phyloP scores from a whole-genome alignment of 23 red algal species.

The Gracilaria gracilis region DNA sequence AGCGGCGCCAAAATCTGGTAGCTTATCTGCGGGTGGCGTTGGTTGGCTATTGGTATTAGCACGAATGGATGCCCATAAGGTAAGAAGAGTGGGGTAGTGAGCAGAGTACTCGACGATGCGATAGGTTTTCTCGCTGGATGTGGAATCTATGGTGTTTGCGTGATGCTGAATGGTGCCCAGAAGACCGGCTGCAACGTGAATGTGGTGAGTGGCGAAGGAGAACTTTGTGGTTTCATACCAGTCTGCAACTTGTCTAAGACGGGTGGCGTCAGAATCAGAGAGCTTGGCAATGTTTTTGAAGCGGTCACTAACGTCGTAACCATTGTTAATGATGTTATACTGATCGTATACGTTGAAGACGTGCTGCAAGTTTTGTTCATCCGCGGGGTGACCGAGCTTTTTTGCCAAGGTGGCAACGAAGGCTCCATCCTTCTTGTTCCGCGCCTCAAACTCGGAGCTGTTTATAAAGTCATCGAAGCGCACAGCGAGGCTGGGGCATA shows the following conservation, averaged over 20 bases:
- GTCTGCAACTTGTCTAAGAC: conserved; percentile 40
- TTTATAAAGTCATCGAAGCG: conserved; percentile 32
- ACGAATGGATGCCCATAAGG: conserved; percentile 48
- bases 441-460: conserved; percentile 21
- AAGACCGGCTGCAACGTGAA: conserved; percentile 63
- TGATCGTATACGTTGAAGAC: conserved; percentile 74
- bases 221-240: conserved; percentile 74
- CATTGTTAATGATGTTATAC: conserved; percentile 40
- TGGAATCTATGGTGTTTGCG: conserved; percentile 1
- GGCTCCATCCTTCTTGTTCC: conserved; percentile 30
- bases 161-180: conserved; percentile 11
- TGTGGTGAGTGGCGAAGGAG: conserved; percentile 18
- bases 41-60: background rate
- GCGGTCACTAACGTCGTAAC: background rate
- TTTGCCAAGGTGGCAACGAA: conserved; percentile 33
- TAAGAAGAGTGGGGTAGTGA: conserved; percentile 74
- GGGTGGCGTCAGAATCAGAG: background rate
- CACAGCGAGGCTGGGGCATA: conserved; percentile 40
- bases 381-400: background rate
- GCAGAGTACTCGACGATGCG: conserved; percentile 72
- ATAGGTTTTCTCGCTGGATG: background rate
- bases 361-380: conserved; percentile 28
- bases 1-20: conserved; percentile 77
- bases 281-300: conserved; percentile 16
- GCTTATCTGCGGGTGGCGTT: conserved; percentile 24